Base-by-base conservation (phyloP, 345 rosid species). In the Geranium rotundifolium region DNA sequence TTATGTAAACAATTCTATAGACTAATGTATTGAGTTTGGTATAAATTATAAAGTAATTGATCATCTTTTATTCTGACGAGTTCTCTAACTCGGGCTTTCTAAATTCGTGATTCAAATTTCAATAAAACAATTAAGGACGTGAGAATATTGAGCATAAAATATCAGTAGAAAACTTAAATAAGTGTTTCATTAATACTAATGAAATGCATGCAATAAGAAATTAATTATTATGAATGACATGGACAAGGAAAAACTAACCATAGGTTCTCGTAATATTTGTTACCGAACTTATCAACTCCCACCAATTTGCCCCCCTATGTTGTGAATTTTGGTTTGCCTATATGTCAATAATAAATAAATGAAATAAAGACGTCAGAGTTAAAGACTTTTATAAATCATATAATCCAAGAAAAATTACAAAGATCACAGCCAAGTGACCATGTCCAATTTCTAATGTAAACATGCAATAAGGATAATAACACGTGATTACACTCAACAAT, bases 301-400 rank as follows among this genome's bases (percentile, higher is more conserved):
- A 88, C 83, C 62, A 88, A 80, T 3, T 80, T 83, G 50, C 92
- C 97, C 27, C 65, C 99, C 97, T 54, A 85, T 82, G 67, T 80
- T 84, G 76, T 93, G 99, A 69, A 93, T 75, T 69, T 90, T 93
- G 67, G 99, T 93, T 81, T 93, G 95, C 90, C 99, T 93, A 61
- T 4, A 69, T n/a, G 41, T 71, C 65, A 76, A 62, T 64, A 41
- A 67, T 69, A 58, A 54, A 67, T 63, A 69, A 9, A 7, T 6
- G 19, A n/a, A 56, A 54, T 14, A 67, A 9, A 58, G 55, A 69
- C 17, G 62, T 5, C n/a, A 14, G 59, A 17, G 52, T 54, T 39
- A 63, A 63, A 62, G 31, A 19, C 39, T 17, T 63, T 41, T 14
- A 46, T 41, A 52, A 50, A 54, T 7, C 52, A 46, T 46, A 46